Conservation (phyloP, 1,284 basidiomycete species). For the Pseudozyma thailandica region DNA sequence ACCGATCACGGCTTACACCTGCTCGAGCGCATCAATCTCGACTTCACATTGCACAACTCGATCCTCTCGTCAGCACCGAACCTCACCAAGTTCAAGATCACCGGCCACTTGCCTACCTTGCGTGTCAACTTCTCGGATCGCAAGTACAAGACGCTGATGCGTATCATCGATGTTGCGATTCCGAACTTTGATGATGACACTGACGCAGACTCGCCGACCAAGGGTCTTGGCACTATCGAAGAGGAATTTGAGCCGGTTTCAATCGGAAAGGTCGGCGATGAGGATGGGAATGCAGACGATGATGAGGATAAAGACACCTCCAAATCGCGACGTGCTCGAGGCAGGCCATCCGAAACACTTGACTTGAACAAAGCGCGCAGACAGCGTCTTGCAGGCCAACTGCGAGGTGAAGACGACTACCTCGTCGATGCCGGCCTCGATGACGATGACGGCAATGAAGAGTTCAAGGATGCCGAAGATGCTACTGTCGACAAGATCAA, state of each 20-base stretch:
- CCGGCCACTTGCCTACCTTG: constrained; percentile 87
- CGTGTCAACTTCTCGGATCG: constrained; percentile 93
- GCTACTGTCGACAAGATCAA: constrained; percentile 57
- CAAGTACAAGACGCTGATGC: constrained; percentile 95
- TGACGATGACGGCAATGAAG: constrained; percentile 57
- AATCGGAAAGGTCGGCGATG: constrained; percentile 16
- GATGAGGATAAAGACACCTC: constrained; percentile 15
- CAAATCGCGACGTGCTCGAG: constrained; percentile 23
- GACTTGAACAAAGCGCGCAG: constrained; percentile 59
- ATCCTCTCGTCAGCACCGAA: constrained; percentile 88
- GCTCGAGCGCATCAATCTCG: constrained; percentile 91
- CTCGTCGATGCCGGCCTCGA: constrained; percentile 55
- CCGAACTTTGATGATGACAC: constrained; percentile 79
- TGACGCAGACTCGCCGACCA: constrained; percentile 22
- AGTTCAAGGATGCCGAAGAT: constrained; percentile 62
- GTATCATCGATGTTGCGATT: constrained; percentile 88
- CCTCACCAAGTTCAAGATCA: constrained; percentile 89
- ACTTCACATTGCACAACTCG: constrained; percentile 89
- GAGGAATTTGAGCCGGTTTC: constrained; percentile 40
- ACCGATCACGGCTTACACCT: constrained; percentile 73
- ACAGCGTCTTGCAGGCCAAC: constrained; percentile 55
- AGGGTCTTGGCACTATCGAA: constrained; percentile 37
- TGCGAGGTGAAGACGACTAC: constrained; percentile 59
- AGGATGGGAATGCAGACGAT: constrained; percentile 11
- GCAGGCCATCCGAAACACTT: constrained; percentile 36